These are phyloP conservation scores for Curvularia spicifera DNA, from an alignment of 2,329 filamentous ascomycete genomes.

Conservation along the genomic window DNA sequence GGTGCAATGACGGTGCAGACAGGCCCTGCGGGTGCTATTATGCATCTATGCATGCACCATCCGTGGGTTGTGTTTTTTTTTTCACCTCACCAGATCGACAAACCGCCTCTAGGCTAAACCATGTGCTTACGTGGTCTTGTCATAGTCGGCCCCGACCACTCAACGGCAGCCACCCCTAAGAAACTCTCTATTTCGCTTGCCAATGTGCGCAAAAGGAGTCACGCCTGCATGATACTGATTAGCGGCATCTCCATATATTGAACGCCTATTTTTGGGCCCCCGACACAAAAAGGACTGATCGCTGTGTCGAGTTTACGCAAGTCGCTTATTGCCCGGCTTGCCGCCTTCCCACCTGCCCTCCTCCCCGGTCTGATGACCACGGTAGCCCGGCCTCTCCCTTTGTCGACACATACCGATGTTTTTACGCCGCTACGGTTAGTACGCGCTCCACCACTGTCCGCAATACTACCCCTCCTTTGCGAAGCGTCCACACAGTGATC, in stretches of 20 bases:
- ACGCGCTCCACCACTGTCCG: slow-evolving; percentile 22
- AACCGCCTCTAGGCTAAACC: slow-evolving; percentile 23
- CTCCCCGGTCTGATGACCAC: slow-evolving; percentile 26
- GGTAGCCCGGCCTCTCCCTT: slow-evolving; percentile 13
- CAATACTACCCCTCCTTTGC: slow-evolving; percentile 24
- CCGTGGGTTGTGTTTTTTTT: slow-evolving; percentile 11
- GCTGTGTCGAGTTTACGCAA: slow-evolving; percentile 21
- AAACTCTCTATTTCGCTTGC: slow-evolving; percentile 22
- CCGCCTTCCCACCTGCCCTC: slow-evolving; percentile 24
- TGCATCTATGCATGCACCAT: slow-evolving; percentile 18
- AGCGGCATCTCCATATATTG: slow-evolving; percentile 20
- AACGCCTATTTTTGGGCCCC: slow-evolving; percentile 33
- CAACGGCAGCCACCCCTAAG: slow-evolving; percentile 11
- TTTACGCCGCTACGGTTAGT: slow-evolving; percentile 17
- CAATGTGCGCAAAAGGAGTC: slow-evolving; percentile 23
- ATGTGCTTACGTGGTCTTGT: slow-evolving; percentile 24
- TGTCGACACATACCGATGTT: slow-evolving; percentile 15
- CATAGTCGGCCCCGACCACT: slow-evolving; percentile 19
- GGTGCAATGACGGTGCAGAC: slow-evolving; percentile 26
- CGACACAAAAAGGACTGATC: slow-evolving; percentile 28
- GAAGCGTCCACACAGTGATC: slow-evolving; percentile 16
- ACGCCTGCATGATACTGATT: slow-evolving; percentile 26
- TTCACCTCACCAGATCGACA: slow-evolving; percentile 23
- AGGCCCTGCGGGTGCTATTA: slow-evolving; percentile 16
- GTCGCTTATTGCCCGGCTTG: slow-evolving; percentile 25